Conservation (phyloP, 495 filamentous ascomycete species). For the Penicillium daleae region DNA sequence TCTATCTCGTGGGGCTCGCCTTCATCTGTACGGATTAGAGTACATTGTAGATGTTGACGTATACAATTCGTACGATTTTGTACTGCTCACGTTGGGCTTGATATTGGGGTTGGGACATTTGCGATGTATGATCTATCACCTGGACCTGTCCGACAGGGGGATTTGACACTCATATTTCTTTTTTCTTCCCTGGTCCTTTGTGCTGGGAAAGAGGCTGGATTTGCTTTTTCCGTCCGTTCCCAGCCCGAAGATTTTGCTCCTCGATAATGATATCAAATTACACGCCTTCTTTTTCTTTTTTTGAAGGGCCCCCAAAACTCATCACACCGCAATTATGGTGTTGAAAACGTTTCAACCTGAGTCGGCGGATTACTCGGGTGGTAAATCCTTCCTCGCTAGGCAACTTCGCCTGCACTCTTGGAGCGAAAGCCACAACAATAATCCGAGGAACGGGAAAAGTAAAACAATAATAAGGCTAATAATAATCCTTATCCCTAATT, state of each 20-base stretch:
- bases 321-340: conserved; percentile 1
- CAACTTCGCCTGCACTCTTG: not conserved
- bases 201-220: not conserved
- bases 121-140: conserved; percentile 21
- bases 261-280: not conserved
- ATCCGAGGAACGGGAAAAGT: not conserved
- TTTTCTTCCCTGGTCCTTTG: conserved; percentile 3
- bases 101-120: not conserved
- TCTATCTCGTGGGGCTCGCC: not conserved
- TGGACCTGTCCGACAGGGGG: conserved; percentile 9
- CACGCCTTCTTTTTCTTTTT: not conserved
- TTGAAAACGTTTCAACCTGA: not conserved
- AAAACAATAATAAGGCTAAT: not conserved
- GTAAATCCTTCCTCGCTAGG: not conserved
- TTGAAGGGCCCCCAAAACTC: not conserved
- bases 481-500: no score
- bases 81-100: not conserved
- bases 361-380: not conserved
- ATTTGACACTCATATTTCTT: conserved; percentile 1
- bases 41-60: not conserved
- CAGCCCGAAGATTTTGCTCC: not conserved
- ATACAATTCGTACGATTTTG: not conserved
- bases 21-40: not conserved
- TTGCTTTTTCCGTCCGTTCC: not conserved
- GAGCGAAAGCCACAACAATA: not conserved